Evolutionary conservation across 257 asterid species (phyloP).

Genomic region (Nicotiana benthamiana): DNA sequence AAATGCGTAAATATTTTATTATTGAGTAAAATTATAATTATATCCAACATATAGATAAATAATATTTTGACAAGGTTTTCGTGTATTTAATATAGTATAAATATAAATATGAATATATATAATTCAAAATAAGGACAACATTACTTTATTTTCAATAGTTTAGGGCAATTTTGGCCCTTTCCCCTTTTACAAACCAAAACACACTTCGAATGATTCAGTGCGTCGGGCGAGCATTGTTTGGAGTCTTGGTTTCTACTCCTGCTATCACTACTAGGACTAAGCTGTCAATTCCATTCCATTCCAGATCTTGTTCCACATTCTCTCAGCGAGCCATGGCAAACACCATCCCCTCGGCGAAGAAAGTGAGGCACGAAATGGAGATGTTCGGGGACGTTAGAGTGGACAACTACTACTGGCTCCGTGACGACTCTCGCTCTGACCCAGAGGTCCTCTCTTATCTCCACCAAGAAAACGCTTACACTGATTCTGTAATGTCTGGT

Average conservation of each 20-base stretch:
- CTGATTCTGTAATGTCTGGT: constrained; percentile 74
- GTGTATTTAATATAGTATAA: too few relatives aligned
- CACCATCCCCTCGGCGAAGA: constrained; percentile 33
- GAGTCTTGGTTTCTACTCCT: not conserved
- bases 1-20: too few relatives aligned
- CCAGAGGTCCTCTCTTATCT: constrained; percentile 58
- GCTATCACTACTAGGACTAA: not conserved
- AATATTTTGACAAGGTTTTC: too few relatives aligned
- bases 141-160: too few relatives aligned
- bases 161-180: too few relatives aligned
- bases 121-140: too few relatives aligned
- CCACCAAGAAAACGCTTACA: constrained; percentile 58
- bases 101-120: too few relatives aligned
- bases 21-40: too few relatives aligned
- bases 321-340: not conserved
- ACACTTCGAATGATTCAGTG: not conserved
- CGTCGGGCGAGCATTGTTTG: not conserved
- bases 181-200: too few relatives aligned
- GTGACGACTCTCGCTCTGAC: constrained; percentile 80
- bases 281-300: not conserved
- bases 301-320: not conserved
- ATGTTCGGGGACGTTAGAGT: constrained; percentile 80
- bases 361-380: constrained; percentile 83
- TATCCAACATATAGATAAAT: too few relatives aligned
- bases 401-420: constrained; percentile 90